phyloP scores from a whole-genome alignment of 148 eudicot species.

The Pharnaceum exiguum region DNA sequence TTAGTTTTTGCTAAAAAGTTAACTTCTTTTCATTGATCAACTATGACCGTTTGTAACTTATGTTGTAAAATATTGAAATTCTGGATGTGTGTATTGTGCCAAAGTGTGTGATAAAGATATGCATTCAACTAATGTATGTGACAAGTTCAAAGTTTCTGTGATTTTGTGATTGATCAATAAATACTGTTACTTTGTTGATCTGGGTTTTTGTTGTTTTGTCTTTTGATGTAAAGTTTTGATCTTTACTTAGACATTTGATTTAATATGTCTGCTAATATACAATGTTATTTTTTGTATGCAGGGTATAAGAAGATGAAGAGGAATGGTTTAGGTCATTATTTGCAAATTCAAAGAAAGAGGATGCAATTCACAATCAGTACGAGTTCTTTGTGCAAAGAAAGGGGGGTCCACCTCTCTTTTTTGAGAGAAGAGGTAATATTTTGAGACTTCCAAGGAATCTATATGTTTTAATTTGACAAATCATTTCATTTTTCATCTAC shows the following conservation, averaged over 20 bases:
- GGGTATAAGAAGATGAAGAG: slow-evolving; percentile 93
- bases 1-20: not conserved
- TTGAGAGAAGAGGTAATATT: slow-evolving; percentile 70
- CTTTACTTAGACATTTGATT: not conserved
- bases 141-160: too few species aligned
- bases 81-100: too few species aligned
- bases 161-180: too few species aligned
- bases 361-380: slow-evolving; percentile 88
- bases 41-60: too few species aligned
- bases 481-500: too few species aligned
- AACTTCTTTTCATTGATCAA: too few species aligned
- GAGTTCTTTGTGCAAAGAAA: slow-evolving; percentile 93
- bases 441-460: too few species aligned
- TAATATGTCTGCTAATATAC: slow-evolving; percentile 1
- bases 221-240: not conserved
- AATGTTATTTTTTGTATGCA: too few species aligned
- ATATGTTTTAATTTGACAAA: too few species aligned
- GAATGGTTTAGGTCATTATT: slow-evolving; percentile 93
- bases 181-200: not conserved
- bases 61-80: too few species aligned
- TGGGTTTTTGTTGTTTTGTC: slow-evolving; percentile 3
- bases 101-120: too few species aligned
- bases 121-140: too few species aligned
- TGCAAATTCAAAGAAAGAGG: slow-evolving; percentile 82
- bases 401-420: slow-evolving; percentile 85